Evolutionary conservation across 1,139 yeast species (phyloP).

Genomic region (Pichia sp.): DNA sequence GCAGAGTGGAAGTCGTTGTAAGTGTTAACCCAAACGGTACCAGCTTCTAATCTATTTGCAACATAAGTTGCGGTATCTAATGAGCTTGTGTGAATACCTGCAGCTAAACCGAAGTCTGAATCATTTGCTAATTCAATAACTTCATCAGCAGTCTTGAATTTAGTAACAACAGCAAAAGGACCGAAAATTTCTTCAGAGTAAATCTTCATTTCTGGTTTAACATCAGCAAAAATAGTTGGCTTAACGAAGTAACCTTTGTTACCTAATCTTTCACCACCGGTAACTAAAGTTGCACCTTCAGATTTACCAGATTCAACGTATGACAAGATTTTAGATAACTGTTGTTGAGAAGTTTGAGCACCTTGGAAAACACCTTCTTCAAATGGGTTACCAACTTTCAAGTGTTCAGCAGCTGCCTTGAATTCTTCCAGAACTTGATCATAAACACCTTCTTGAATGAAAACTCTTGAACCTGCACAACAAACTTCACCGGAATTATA

Average conservation of each 20-base stretch:
- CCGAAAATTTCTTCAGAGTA: conserved; percentile 70
- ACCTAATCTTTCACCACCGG: conserved; percentile 64
- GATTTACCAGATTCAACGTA: conserved; percentile 72
- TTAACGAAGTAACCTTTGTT: conserved; percentile 57
- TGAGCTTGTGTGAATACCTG: conserved; percentile 65
- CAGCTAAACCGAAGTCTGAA: conserved; percentile 74
- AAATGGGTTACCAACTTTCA: conserved; percentile 72
- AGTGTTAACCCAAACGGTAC: conserved; percentile 74
- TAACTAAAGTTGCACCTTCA: conserved; percentile 42
- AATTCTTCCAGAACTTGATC: conserved; percentile 56
- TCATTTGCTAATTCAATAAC: conserved; percentile 58
- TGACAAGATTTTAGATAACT: conserved; percentile 63
- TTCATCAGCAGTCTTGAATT: conserved; percentile 59
- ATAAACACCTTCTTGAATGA: conserved; percentile 68
- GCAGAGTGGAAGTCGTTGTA: conserved; percentile 66
- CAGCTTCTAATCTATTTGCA: conserved; percentile 57
- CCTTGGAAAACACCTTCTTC: conserved; percentile 61
- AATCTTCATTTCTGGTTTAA: conserved; percentile 50
- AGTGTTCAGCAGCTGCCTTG: conserved; percentile 47
- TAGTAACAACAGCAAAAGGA: conserved; percentile 63
- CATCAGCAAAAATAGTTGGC: conserved; percentile 66
- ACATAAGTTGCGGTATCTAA: conserved; percentile 48
- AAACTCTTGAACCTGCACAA: conserved; percentile 79
- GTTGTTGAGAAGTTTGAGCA: conserved; percentile 64
- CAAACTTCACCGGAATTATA: conserved; percentile 85